These are phyloP conservation scores for Ceratobasidium sp. DNA, from an alignment of 1,284 basidiomycete genomes.

Conservation along the genomic window DNA sequence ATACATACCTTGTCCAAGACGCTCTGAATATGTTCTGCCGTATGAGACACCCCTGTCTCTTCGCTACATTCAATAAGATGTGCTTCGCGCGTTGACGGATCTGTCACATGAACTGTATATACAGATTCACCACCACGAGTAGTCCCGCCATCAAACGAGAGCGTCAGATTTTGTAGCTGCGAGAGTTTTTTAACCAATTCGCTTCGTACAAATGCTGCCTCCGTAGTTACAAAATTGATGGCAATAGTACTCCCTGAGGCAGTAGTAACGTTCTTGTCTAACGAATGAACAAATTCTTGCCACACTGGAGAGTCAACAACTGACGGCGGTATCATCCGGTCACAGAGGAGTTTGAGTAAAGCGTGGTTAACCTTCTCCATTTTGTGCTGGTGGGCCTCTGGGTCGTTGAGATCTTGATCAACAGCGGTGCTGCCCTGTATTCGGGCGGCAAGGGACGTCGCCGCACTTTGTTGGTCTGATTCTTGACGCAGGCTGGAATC, in stretches of 20 bases:
- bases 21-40: constrained; percentile 13
- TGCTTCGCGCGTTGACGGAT: constrained; percentile 40
- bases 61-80: constrained; percentile 52
- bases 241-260: constrained; percentile 20
- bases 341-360: constrained; percentile 17
- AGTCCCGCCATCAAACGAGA: constrained; percentile 50
- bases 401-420: background rate
- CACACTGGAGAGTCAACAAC: constrained; percentile 14
- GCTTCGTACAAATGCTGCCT: constrained; percentile 7
- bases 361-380: constrained; percentile 26
- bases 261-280: constrained; percentile 15
- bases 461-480: background rate
- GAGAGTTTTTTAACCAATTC: constrained; percentile 23
- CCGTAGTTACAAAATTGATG: constrained; percentile 21
- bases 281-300: constrained; percentile 21
- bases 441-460: constrained; percentile 10
- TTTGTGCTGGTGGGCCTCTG: constrained; percentile 1
- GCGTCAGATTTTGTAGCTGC: constrained; percentile 46
- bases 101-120: constrained; percentile 54
- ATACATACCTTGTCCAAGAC: constrained; percentile 28
- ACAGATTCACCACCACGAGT: constrained; percentile 48
- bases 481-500: background rate
- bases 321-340: constrained; percentile 35
- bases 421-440: background rate
- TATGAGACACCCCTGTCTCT: constrained; percentile 36